These are phyloP conservation scores for Phytophthora nicotianae DNA, from an alignment of 352 stramenopile species.

Conservation along the genomic window DNA sequence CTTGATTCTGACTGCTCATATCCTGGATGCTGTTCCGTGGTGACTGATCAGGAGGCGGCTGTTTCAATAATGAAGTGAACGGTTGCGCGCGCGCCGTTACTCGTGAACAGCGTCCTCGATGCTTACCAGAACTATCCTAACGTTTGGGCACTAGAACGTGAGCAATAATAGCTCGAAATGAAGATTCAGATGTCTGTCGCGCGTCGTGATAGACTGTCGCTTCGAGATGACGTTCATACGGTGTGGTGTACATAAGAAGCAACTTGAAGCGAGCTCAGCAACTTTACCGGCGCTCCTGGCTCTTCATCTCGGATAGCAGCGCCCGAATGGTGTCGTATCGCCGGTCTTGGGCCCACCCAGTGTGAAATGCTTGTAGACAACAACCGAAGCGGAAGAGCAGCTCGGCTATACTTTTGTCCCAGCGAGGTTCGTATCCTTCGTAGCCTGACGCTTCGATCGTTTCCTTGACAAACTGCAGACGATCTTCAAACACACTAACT, in stretches of 20 bases:
- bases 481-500: not conserved
- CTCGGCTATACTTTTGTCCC: not conserved
- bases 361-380: not conserved
- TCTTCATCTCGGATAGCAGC: not conserved
- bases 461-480: not conserved
- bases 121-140: conserved; percentile 5
- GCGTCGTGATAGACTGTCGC: not conserved
- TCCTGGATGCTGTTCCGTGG: too few relatives aligned
- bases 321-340: not conserved
- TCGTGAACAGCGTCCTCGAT: not conserved
- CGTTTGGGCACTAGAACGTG: not conserved
- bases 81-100: conserved; percentile 1
- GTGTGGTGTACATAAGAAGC: conserved; percentile 4
- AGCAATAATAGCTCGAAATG: not conserved
- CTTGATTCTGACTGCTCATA: conserved; percentile 14
- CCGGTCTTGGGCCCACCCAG: not conserved
- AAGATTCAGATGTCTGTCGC: not conserved
- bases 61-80: conserved; percentile 19
- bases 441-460: not conserved
- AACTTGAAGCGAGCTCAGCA: not conserved
- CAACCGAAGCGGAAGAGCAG: not conserved
- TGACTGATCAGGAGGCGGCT: conserved; percentile 5
- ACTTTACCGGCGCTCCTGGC: not conserved
- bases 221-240: not conserved
- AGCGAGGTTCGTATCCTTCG: not conserved